Evolutionary conservation across 345 rosid species (phyloP).

Genomic region (Murraya koenigii): DNA sequence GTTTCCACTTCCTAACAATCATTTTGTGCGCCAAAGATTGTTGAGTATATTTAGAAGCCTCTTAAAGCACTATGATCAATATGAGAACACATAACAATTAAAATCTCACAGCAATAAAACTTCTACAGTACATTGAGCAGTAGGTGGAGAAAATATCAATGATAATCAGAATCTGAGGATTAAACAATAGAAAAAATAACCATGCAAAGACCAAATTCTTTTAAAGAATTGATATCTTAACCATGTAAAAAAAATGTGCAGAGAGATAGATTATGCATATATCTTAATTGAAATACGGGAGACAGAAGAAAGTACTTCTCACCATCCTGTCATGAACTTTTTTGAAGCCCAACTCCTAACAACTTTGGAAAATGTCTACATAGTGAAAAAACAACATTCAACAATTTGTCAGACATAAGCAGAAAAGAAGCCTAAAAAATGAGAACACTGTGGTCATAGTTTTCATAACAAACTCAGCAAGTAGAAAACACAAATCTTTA

Average conservation of each 20-base stretch:
- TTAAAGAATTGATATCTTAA: not conserved
- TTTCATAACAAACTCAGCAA: not conserved
- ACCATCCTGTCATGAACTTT: slow-evolving; percentile 99
- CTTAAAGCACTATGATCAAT: not conserved
- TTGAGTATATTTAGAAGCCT: not conserved
- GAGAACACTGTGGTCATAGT: not conserved
- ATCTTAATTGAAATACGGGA: not conserved
- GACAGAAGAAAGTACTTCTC: slow-evolving; percentile 17
- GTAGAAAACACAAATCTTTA: not conserved
- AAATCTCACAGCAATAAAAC: not conserved
- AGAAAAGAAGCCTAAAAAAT: not conserved
- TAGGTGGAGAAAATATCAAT: not conserved
- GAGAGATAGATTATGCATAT: not conserved
- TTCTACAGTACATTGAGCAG: not conserved
- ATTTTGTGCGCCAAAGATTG: not conserved
- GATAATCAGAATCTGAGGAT: not conserved
- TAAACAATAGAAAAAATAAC: not conserved
- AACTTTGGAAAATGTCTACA: slow-evolving; percentile 87
- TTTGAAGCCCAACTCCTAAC: slow-evolving; percentile 98
- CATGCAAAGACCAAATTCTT: not conserved
- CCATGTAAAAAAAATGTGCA: not conserved
- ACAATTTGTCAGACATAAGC: slow-evolving; percentile 2
- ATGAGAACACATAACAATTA: not conserved
- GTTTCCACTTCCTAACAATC: not conserved
- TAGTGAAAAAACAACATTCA: not conserved